Percentiles rank a stretch among this genome's conserved stretches.
These are phyloP conservation scores for Pythium folliculosum DNA, from an alignment of 352 stramenopile genomes.

Conservation along the genomic window DNA sequence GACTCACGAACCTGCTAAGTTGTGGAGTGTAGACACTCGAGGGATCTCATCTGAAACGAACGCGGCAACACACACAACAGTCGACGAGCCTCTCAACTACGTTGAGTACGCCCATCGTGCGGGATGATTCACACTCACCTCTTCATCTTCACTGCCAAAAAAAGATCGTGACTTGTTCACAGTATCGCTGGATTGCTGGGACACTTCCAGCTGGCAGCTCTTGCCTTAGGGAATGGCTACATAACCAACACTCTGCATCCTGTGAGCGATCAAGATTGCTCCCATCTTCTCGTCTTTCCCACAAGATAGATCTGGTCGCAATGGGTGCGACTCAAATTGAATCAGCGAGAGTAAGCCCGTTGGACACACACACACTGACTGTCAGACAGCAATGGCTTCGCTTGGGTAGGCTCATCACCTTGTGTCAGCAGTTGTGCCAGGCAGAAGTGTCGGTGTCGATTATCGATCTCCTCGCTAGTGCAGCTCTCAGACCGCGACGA, in stretches of 20 bases:
- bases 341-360: not conserved
- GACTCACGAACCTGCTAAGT: too few relatives aligned
- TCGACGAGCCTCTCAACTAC: too few relatives aligned
- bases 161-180: not conserved
- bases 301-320: too few relatives aligned
- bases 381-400: not conserved
- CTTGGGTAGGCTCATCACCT: too few relatives aligned
- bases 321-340: not conserved
- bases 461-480: too few relatives aligned
- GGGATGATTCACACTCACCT: not conserved
- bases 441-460: too few relatives aligned
- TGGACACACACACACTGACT: not conserved
- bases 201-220: not conserved
- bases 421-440: too few relatives aligned
- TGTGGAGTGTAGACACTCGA: too few relatives aligned
- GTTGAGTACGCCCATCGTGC: too few relatives aligned
- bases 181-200: not conserved
- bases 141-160: not conserved
- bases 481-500: too few relatives aligned
- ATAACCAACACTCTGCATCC: not conserved
- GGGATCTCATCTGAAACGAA: too few relatives aligned
- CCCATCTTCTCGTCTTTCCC: not conserved
- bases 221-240: not conserved
- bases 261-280: slow-evolving; percentile 10
- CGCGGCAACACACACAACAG: too few relatives aligned